Percentiles rank a stretch among this genome's conserved stretches.
Conservation (phyloP, 441 rosid genomes). For the Pelargonium cotyledonis region DNA sequence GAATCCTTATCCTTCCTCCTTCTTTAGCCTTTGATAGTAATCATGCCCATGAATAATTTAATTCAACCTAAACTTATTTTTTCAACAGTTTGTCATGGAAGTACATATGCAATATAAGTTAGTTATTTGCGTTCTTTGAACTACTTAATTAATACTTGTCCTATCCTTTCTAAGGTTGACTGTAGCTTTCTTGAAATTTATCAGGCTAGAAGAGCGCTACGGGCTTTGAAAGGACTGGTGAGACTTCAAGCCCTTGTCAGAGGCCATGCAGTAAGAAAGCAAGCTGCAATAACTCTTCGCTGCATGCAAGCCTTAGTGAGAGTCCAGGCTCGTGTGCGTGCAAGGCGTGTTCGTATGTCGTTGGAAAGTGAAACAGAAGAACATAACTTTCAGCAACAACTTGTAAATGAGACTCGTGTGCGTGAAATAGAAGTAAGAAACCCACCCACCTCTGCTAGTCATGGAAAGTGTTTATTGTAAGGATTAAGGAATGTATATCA, state of each 20-base stretch:
- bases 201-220: constrained; percentile 95
- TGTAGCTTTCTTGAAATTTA: constrained; percentile 11
- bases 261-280: constrained; percentile 98
- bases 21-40: constrained; percentile 5
- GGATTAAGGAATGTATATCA: too few relatives aligned
- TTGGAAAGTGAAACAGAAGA: constrained; percentile 76
- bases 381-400: constrained; percentile 70
- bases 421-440: constrained; percentile 76
- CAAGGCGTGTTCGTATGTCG: constrained; percentile 91
- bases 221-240: constrained; percentile 93
- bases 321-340: constrained; percentile 98
- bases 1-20: background rate
- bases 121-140: background rate
- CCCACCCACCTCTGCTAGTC: background rate
- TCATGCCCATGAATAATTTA: background rate
- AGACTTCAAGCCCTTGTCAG: constrained; percentile 98
- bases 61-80: too few relatives aligned
- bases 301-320: constrained; percentile 99
- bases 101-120: background rate
- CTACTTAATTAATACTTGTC: too few relatives aligned
- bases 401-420: constrained; percentile 69
- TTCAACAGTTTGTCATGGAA: too few relatives aligned
- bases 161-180: too few relatives aligned
- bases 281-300: constrained; percentile 97
- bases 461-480: background rate